Evolutionary conservation across 179 eudicot species (phyloP), one percentile per base, ranked within the genome.

Genomic region (Silene noctiflora): DNA sequence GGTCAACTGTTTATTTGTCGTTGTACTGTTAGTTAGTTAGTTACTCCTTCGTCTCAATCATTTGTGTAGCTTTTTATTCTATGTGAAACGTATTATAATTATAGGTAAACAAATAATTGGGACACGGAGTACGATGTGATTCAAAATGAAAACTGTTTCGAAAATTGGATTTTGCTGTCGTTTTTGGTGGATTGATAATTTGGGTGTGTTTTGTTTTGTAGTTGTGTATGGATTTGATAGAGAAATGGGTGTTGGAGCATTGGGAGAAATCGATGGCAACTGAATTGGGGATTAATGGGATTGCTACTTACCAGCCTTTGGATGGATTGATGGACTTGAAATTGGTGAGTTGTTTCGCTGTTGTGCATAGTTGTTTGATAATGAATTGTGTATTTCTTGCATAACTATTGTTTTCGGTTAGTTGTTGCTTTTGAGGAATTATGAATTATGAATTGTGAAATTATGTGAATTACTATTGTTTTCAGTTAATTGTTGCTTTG

Each of bases 181-280:
- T 64, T 14, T 29, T 33, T 0, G 71, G 3, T 44, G 56, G 16
- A 22, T 9, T n/a, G 6, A 2, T 70, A 51, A 69, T 64, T 25
- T 67, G 24, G 58, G 55, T 66, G 12, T 4, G 21, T 65, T 27
- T 13, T 65, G 21, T 65, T 27, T 6, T 65, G 80, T 61, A 87
- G 92, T 75, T 89, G 86, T 82, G 86, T 4, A 80, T 86, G 81
- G 93, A 89, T 86, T 82, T 89, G 86, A 85, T 89, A 56, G 91
- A 88, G 83, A 73, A 77, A 25, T 87, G 93, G 93, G 72, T 89
- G 44, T 61, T 80, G 16, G 79, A 79, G 66, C 83, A 87, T 80
- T 78, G 84, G 82, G 83, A 76, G 21, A 65, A 60, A 55, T 81
- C 81, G 29, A 79, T 81, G 35, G 78, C 63, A 46, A 81, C 81